Evolutionary conservation across 176 grass and related monocot species (phyloP).

Genomic region (Hsuehochloa calcarea): DNA sequence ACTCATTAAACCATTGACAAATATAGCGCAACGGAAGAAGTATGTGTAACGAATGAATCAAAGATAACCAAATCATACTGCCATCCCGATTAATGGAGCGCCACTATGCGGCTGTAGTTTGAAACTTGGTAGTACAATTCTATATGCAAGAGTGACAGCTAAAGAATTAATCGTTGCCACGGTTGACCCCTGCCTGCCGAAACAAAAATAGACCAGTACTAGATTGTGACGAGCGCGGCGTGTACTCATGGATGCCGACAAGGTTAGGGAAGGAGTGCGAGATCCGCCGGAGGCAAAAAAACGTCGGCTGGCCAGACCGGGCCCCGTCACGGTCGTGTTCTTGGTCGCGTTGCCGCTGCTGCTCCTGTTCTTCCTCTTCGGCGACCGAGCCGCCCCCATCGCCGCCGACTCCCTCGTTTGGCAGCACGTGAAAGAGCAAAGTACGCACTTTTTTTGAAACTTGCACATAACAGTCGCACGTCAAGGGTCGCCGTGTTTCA

Average conservation of each 20-base stretch:
- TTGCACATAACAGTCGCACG: not conserved
- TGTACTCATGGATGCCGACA: not conserved
- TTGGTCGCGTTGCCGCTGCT: conserved; percentile 21
- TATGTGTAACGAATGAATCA: not conserved
- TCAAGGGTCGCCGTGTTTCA: not conserved
- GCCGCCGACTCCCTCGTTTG: not conserved
- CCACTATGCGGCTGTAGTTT: not conserved
- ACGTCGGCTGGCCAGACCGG: not conserved
- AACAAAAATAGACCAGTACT: not conserved
- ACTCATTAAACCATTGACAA: too few species aligned
- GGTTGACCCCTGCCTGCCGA: conserved; percentile 26
- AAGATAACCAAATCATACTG: not conserved
- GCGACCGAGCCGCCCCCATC: conserved; percentile 25
- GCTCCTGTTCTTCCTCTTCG: conserved; percentile 31
- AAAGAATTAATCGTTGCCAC: too few species aligned
- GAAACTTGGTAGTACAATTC: conserved; percentile 7
- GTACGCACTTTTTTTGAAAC: conserved; percentile 1
- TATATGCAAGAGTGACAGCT: not conserved
- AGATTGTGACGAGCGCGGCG: not conserved
- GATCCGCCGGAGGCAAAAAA: conserved; percentile 1
- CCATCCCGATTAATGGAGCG: not conserved
- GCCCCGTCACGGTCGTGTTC: not conserved
- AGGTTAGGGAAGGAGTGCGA: not conserved
- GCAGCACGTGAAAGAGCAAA: not conserved
- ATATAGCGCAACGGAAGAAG: not conserved